These are phyloP conservation scores for Puya raimondii DNA, from an alignment of 176 grass and related monocot species.

Conservation along the genomic window DNA sequence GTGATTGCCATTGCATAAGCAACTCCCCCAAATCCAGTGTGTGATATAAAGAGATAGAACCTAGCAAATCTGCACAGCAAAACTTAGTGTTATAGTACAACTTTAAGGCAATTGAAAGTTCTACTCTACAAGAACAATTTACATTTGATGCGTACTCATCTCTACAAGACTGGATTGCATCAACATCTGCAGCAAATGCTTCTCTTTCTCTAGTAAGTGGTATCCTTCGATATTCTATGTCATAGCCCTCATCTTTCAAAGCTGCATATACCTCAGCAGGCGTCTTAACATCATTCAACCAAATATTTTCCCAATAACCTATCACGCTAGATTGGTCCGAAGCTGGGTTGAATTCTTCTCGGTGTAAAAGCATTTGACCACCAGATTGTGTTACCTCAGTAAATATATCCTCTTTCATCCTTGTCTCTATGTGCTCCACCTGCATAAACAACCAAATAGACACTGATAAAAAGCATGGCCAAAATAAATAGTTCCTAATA, in stretches of 20 bases:
- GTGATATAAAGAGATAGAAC: constrained; percentile 91
- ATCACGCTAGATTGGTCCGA: constrained; percentile 59
- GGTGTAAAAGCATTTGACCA: constrained; percentile 78
- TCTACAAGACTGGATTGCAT: constrained; percentile 77
- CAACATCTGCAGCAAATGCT: constrained; percentile 92
- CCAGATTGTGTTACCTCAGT: constrained; percentile 60
- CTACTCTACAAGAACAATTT: constrained; percentile 1
- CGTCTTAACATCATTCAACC: constrained; percentile 57
- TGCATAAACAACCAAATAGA: constrained; percentile 27
- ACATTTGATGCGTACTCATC: constrained; percentile 42
- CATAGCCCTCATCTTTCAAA: constrained; percentile 59
- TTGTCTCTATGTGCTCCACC: constrained; percentile 78
- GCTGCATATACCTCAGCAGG: constrained; percentile 68
- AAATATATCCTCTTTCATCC: constrained; percentile 95
- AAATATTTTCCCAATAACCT: constrained; percentile 95
- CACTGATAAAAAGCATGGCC: background rate
- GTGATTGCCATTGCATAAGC: constrained; percentile 95
- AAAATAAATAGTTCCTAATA: constrained; percentile 5
- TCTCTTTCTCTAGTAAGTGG: constrained; percentile 91
- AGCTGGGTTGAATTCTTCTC: constrained; percentile 53
- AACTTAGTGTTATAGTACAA: constrained; percentile 18
- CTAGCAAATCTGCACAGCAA: constrained; percentile 59
- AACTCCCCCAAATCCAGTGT: constrained; percentile 85
- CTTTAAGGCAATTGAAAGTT: constrained; percentile 7
- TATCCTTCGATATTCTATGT: constrained; percentile 79